Evolutionary conservation across 345 rosid species (phyloP), one percentile per base, ranked within the genome.

Genomic region (Barbarea vulgaris): DNA sequence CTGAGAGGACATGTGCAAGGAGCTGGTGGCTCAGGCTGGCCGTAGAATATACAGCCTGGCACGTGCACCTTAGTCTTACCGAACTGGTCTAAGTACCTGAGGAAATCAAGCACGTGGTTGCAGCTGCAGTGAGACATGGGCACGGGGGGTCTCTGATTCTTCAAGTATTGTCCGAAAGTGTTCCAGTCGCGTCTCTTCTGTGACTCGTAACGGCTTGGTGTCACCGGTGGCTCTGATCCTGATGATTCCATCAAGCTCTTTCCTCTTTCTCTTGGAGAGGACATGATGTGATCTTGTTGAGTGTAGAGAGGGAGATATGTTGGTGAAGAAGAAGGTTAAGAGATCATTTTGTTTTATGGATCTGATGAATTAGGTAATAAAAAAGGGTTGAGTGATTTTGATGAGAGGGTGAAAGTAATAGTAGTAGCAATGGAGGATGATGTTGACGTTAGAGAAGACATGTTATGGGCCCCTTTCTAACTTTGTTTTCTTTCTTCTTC

Each of bases 11-110:
- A 91, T 8, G 95, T 84, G 74, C 97, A 91, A 21, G 97, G 93
- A 31, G 93, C 96, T 5, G 97, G 97, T 1, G 97, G 97, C 70
- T 89, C 96, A 1, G 97, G 97, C 77, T 88, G 91, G 0, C 97
- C 97, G 18, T 81, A 91, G 74, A 89, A 91, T 80, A 87, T 83
- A 79, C 97, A 91, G 1, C 91, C 91, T 70, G 85, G 88, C 8
- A 86, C 73, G 75, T 89, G 95, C 39, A 89, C 95, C 76, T 87
- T 89, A 6, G 95, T 89, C 81, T 89, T 89, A n/a, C 96, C 96
- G 31, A 89, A 89, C 80, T 89, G 96, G 75, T 89, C 96, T 15
- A 89, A 83, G 79, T 89, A 89, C 28, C 90, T 75, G 46, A 89
- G 87, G 73, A 89, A 89, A 27, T 89, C 89, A 42, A 89, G 86